phyloP scores from a whole-genome alignment of 208 protist genomes.

The Borovskyia barvae region DNA sequence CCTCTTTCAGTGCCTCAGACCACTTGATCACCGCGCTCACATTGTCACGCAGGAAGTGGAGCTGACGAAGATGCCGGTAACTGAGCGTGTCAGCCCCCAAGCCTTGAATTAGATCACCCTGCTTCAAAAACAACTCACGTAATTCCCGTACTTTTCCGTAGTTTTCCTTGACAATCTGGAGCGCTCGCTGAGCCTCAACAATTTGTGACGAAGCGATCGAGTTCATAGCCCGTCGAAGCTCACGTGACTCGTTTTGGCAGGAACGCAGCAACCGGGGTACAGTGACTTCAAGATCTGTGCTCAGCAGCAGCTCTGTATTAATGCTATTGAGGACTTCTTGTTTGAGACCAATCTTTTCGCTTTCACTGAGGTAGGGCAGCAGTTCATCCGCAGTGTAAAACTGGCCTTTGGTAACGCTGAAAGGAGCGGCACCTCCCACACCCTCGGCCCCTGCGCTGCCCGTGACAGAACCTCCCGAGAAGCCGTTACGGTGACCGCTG shows the following conservation, averaged over 20 bases:
- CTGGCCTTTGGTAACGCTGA: constrained; percentile 8
- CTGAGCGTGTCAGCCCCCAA: constrained; percentile 63
- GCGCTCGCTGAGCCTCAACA: constrained; percentile 67
- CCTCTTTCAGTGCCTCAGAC: constrained; percentile 76
- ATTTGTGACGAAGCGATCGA: constrained; percentile 81
- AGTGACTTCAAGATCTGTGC: constrained; percentile 68
- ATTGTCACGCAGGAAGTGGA: constrained; percentile 82
- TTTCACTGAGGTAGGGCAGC: constrained; percentile 63
- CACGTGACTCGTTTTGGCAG: constrained; percentile 67
- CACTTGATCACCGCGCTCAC: constrained; percentile 79
- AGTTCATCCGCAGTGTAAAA: constrained; percentile 72
- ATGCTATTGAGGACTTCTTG: constrained; percentile 71
- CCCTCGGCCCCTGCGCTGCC: neutral
- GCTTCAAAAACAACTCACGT: constrained; percentile 61
- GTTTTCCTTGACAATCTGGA: constrained; percentile 68
- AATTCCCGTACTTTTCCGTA: constrained; percentile 66
- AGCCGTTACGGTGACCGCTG: constrained; percentile 22
- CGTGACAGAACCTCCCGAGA: constrained; percentile 3
- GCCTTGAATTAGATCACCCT: constrained; percentile 70
- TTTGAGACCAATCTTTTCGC: constrained; percentile 44
- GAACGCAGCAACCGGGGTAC: constrained; percentile 76
- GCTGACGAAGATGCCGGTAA: constrained; percentile 70
- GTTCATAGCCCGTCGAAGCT: constrained; percentile 77
- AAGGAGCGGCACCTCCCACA: neutral
- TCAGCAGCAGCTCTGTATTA: constrained; percentile 74